Base-by-base conservation (phyloP, 2,329 filamentous ascomycete genomes). In the Ophiostoma fasciatum region DNA sequence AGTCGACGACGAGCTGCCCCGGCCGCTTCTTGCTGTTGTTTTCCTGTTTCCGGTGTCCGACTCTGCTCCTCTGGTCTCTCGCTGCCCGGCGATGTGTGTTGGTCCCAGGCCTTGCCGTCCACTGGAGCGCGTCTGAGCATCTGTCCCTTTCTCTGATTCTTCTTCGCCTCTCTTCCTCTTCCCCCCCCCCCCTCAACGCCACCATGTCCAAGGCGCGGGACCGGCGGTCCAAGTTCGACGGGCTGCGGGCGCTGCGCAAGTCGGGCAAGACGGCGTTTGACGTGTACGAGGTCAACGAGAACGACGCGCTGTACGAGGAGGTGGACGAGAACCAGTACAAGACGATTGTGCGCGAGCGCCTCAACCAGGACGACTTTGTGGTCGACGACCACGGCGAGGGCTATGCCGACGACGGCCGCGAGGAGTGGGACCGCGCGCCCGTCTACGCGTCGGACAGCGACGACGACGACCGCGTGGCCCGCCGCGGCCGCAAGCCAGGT, bases 281-380 rank as follows among this genome's bases (percentile, higher is more conserved):
- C 49, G 75, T 71, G 41, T 98, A 96, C 62, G 66, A 94, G 58
- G 74, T 94, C 42, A 73, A 84, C 49, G 78, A 96, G 43, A 80
- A 82, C 49, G 73, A 78, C 45, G 75, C 82, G 47, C 65, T 98
- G 30, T 98, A 96, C 61, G 90, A 96, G 44, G 87, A 93, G 50
- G 85, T 98, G 32, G 87, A 96, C 52, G 90, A 98, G 50, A 88
- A 90, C 51, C 82, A 82, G 35, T 98, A 98, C 66, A 94, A 94
- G 64, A 92, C 92, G 56, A 79, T 96, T 46, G 85, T 98, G 12
- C 74, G 90, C 28, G 75, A 79, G 38, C 78, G 90, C 31, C 66
- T 98, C 35, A 82, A 96, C 52, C 70, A 93, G 50, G 90, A 98
- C 49, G 90, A 98, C 60, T 98, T 98, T 51, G 88, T 98, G 35